Evolutionary conservation across 1,139 yeast species (phyloP).

Genomic region (Hyphopichia buzzinii): DNA sequence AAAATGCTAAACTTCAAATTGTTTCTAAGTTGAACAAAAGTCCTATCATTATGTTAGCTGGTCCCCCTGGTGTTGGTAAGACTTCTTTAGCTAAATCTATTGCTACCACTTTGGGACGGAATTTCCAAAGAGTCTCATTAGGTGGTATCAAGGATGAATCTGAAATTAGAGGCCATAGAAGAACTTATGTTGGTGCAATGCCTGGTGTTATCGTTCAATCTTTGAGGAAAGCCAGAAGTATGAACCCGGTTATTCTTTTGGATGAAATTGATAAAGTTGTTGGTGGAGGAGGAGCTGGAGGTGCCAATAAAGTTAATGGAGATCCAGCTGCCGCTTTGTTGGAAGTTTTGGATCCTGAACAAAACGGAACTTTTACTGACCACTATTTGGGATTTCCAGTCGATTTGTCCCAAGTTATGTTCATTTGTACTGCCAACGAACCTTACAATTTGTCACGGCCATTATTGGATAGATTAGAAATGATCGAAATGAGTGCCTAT

Average conservation of each 20-base stretch:
- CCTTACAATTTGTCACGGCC: constrained; percentile 75
- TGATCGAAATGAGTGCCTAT: constrained; percentile 78
- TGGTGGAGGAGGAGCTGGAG: constrained; percentile 51
- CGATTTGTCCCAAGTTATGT: constrained; percentile 79
- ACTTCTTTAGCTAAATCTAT: constrained; percentile 86
- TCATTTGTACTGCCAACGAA: constrained; percentile 90
- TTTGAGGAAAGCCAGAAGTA: constrained; percentile 69
- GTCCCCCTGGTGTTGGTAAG: constrained; percentile 96
- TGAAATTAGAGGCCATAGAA: constrained; percentile 87
- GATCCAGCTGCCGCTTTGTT: constrained; percentile 90
- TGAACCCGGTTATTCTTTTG: constrained; percentile 85
- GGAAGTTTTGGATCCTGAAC: constrained; percentile 91
- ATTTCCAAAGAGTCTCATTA: constrained; percentile 78
- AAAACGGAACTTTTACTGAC: constrained; percentile 74
- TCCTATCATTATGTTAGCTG: constrained; percentile 79
- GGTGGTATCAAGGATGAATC: constrained; percentile 92
- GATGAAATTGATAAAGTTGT: constrained; percentile 89
- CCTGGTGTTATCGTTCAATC: constrained; percentile 86
- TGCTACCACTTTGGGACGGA: constrained; percentile 75
- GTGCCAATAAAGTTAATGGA: constrained; percentile 60
- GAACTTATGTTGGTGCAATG: constrained; percentile 93
- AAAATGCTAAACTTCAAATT: constrained; percentile 19
- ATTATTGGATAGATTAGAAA: constrained; percentile 81
- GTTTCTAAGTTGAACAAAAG: constrained; percentile 47
- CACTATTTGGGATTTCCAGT: constrained; percentile 88